Evolutionary conservation across 495 filamentous ascomycete genomes (phyloP).

Genomic region (Lepraria neglecta): DNA sequence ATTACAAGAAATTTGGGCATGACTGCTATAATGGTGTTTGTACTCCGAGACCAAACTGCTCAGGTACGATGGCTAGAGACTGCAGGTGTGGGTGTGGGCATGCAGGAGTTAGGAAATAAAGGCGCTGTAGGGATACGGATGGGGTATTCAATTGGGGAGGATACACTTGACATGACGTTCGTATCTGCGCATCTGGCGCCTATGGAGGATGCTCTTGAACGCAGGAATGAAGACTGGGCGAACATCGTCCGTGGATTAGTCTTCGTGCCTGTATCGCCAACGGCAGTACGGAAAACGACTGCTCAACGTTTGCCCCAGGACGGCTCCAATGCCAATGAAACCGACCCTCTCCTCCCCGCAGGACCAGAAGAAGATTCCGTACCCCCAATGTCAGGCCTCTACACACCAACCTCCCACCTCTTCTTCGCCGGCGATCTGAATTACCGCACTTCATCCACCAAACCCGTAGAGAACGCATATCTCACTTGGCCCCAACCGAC

Average conservation of each 20-base stretch:
- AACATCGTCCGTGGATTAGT: constrained; percentile 71
- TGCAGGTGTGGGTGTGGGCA: constrained; percentile 72
- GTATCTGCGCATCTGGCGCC: constrained; percentile 85
- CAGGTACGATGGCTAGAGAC: constrained; percentile 56
- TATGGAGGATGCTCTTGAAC: constrained; percentile 64
- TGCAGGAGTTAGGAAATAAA: constrained; percentile 89
- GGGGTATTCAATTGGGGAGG: constrained; percentile 41
- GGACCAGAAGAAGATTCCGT: constrained; percentile 20
- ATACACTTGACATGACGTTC: constrained; percentile 64
- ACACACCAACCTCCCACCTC: constrained; percentile 64
- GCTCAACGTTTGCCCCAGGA: constrained; percentile 18
- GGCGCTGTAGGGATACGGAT: constrained; percentile 78
- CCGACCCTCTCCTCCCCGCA: constrained; percentile 41
- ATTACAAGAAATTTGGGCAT: constrained; percentile 70
- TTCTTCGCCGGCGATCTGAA: constrained; percentile 91
- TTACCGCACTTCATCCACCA: constrained; percentile 67
- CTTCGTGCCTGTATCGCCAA: constrained; percentile 42
- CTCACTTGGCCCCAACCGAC: constrained; percentile 55
- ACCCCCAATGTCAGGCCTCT: constrained; percentile 47
- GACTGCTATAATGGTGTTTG: constrained; percentile 83
- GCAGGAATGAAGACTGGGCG: constrained; percentile 79
- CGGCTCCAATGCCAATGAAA: constrained; percentile 33
- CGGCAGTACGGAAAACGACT: neutral
- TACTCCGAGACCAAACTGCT: constrained; percentile 47
- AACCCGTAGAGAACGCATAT: constrained; percentile 49